Percentiles rank a stretch among this genome's conserved stretches.
Evolutionary conservation across 805 yeast genomes (phyloP).

Genomic region (Candida verbasci): DNA sequence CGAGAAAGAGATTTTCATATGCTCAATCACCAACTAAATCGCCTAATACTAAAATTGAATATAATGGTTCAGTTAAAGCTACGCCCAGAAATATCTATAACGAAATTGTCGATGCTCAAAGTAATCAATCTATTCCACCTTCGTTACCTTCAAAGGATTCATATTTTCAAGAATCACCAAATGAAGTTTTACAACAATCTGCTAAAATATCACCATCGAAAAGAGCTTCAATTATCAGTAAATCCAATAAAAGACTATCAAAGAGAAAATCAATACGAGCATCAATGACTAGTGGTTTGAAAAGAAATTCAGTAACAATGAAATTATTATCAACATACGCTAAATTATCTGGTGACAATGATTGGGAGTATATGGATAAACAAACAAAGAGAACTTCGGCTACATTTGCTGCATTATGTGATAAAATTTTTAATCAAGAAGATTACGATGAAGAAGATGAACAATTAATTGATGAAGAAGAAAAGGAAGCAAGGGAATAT

Average conservation of each 20-base stretch:
- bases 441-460: constrained; percentile 47
- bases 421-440: constrained; percentile 71
- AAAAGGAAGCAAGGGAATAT: constrained; percentile 38
- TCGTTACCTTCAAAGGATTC: constrained; percentile 39
- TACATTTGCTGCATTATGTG: constrained; percentile 74
- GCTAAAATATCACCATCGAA: constrained; percentile 22
- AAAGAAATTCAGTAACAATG: constrained; percentile 67
- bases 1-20: constrained; percentile 11
- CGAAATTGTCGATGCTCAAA: constrained; percentile 37
- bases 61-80: constrained; percentile 15
- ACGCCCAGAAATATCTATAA: constrained; percentile 41
- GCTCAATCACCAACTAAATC: constrained; percentile 17
- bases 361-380: constrained; percentile 66
- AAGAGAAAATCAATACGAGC: constrained; percentile 34
- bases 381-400: constrained; percentile 74
- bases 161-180: constrained; percentile 11
- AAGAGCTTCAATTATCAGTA: constrained; percentile 23
- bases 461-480: constrained; percentile 38
- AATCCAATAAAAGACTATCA: constrained; percentile 26
- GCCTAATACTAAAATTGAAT: constrained; percentile 9
- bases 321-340: constrained; percentile 71
- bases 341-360: constrained; percentile 57
- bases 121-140: constrained; percentile 29
- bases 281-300: constrained; percentile 44
- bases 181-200: constrained; percentile 21